These are phyloP conservation scores for Volvox africanus DNA, from an alignment of 139 green algal species.

Conservation along the genomic window DNA sequence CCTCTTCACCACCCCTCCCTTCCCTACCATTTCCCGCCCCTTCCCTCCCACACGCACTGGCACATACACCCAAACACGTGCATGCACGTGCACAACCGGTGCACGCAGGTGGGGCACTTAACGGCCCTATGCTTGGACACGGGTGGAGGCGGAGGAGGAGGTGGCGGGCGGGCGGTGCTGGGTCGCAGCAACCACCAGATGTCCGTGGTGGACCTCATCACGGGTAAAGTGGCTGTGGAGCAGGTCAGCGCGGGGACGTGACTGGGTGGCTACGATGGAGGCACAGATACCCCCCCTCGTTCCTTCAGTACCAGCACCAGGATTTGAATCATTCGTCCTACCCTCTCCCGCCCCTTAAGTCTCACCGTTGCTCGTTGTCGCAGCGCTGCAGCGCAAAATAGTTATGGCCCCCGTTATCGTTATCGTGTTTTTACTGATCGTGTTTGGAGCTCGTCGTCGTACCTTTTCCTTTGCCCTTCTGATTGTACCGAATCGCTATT, in stretches of 20 bases:
- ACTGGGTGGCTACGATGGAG: background rate
- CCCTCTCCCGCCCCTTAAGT: no score
- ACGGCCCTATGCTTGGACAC: conserved; percentile 26
- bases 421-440: no score
- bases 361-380: no score
- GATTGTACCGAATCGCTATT: background rate
- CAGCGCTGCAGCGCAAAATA: no score
- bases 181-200: conserved; percentile 18
- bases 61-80: background rate
- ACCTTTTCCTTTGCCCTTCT: background rate
- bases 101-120: conserved; percentile 14
- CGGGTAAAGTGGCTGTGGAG: conserved; percentile 23
- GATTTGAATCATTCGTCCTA: background rate
- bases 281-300: background rate
- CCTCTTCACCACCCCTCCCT: no score
- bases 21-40: no score
- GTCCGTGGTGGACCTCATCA: conserved; percentile 32
- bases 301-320: background rate
- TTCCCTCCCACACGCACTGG: no score
- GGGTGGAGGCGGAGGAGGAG: no score
- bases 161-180: background rate
- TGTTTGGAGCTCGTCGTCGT: background rate
- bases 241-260: conserved; percentile 23
- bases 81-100: no score
- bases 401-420: no score